Evolutionary conservation across 371 early-diverging fungal species (phyloP), one percentile per base, ranked within the genome.

Genomic region (Phascolomyces articulosus): DNA sequence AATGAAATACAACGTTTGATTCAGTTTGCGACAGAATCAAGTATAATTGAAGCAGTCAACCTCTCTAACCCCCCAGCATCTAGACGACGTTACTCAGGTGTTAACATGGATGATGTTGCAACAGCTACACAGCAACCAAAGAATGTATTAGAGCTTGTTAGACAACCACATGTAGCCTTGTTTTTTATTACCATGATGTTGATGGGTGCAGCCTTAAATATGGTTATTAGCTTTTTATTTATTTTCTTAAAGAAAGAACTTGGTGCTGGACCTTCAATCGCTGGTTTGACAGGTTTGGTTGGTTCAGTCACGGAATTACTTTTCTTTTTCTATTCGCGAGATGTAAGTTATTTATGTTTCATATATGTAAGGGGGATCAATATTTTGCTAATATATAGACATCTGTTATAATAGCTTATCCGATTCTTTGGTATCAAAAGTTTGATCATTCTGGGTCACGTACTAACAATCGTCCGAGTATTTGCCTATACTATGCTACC

Each of bases 11-110:
- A 83, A 56, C 65, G 83, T 23, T 48, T 83, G 38, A 78, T 83
- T 38, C 80, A 80, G 40, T 83, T 83, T 67, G 83, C 83, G 1
- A 83, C 83, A 2, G 83, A 83, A 41, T 80, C 83, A 8, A 83
- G 83, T 34, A 83, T 83, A 18, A 83, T 83, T 49, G 83, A 83
- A 47, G 83, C 83, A 10, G 83, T 83, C 40, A 83, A 83, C 63
- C 27, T 83, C 9, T 70, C 78, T 18, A 78, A 80, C 55, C 83
- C 83, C 10, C 83, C 83, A 1, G 65, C 75, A 0, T 74, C 72
- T 31, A 60, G 83, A 55, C 67, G 75, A 0, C 65, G 70, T 13
- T 53, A 62, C n/a, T 63, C 55, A 40, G 59, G 23, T 29, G 61
- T 8, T 16, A 48, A 48, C n/a, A 55, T n/a, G 10, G 40, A 11